A percentile compares a stretch with the other conserved stretches of the same genome.
Evolutionary conservation across 177 flowering plant genomes (phyloP).

Genomic region (Vitis hybrid): DNA sequence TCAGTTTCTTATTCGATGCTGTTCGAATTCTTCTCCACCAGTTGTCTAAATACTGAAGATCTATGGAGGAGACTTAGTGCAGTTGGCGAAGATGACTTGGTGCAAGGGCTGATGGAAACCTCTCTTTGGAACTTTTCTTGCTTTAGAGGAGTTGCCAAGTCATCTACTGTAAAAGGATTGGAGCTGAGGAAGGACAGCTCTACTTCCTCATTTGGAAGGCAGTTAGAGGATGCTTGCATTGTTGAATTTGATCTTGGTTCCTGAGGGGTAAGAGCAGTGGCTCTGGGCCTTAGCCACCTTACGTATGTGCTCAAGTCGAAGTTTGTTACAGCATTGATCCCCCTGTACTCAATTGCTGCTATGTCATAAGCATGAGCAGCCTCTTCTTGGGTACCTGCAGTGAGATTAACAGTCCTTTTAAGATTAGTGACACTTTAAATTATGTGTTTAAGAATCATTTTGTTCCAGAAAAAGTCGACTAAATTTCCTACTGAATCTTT

Average conservation of each 20-base stretch:
- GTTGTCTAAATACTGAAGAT: constrained; percentile 52
- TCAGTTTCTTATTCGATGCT: constrained; percentile 18
- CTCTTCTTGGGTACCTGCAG: constrained; percentile 74
- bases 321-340: constrained; percentile 73
- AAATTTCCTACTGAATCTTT: too few species aligned
- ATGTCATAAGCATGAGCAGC: constrained; percentile 79
- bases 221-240: constrained; percentile 1
- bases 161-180: constrained; percentile 12
- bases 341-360: constrained; percentile 75
- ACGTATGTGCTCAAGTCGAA: constrained; percentile 68
- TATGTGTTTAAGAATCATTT: too few species aligned
- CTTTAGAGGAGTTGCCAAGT: constrained; percentile 15
- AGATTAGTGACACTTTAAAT: too few species aligned
- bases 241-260: constrained; percentile 26
- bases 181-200: constrained; percentile 13
- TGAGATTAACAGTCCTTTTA: neutral
- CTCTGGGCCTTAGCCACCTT: constrained; percentile 58
- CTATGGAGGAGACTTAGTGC: constrained; percentile 59
- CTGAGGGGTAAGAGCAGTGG: constrained; percentile 19
- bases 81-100: constrained; percentile 39
- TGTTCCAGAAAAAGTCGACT: too few species aligned
- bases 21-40: constrained; percentile 48
- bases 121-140: constrained; percentile 23
- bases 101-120: constrained; percentile 16
- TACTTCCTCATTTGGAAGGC: constrained; percentile 13